Evolutionary conservation across 108 stramenopile genomes (phyloP).

Genomic region (Pseudonitzschia pungens): DNA sequence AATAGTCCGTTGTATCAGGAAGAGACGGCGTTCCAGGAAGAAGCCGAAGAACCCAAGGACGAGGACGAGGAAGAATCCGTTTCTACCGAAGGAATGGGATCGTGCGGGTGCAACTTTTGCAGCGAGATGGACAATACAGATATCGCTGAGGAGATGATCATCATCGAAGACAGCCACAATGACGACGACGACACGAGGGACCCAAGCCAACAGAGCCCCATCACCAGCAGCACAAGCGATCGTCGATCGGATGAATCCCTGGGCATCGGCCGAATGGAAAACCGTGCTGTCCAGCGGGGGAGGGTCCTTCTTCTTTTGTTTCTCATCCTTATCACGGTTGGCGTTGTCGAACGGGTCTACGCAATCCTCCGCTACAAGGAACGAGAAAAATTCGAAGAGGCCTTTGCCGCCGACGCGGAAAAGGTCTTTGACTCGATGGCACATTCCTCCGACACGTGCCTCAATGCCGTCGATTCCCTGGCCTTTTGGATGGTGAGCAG

Average conservation of each 20-base stretch:
- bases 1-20: no score
- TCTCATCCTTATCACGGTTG: conserved; percentile 17
- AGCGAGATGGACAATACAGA: no score
- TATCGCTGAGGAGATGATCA: no score
- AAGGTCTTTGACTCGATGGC: conserved; percentile 24
- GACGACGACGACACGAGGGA: no score
- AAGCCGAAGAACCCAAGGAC: no score
- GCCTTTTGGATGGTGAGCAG: conserved; percentile 10
- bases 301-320: conserved; percentile 16
- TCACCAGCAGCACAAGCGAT: neutral
- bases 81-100: no score
- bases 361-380: conserved; percentile 3
- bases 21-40: no score
- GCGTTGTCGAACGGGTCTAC: neutral
- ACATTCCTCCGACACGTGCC: conserved; percentile 3
- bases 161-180: no score
- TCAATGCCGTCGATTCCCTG: conserved; percentile 24
- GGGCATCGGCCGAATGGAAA: conserved; percentile 9
- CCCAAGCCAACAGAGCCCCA: no score
- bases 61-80: no score
- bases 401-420: conserved; percentile 16
- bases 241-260: neutral
- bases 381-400: conserved; percentile 9
- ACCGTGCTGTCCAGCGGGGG: conserved; percentile 1
- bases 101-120: no score